Base-by-base conservation (phyloP, 1,284 basidiomycete species). In the Vanrija sp. region DNA sequence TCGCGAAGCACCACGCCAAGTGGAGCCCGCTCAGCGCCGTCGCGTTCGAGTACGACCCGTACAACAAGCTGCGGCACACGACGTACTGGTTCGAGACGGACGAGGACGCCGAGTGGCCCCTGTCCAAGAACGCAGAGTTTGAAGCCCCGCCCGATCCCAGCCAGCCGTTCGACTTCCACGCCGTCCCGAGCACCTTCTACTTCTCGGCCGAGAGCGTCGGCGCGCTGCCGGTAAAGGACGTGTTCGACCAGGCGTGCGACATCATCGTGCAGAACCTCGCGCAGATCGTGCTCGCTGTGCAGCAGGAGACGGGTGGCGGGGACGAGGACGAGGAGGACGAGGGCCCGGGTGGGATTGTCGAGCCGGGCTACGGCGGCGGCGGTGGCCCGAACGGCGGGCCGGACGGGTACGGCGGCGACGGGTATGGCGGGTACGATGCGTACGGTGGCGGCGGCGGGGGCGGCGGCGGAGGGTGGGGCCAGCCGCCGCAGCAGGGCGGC, bases 1-100 rank as follows among this genome's bases (percentile, higher is more conserved):
- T 97, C 57, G 93, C 93, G 8, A 97, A 98, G 78, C 93, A 98
- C 71, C 96, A 99, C 71, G 93, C 96, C 7, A 99, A 99, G 78
- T 98, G 95, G 93, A 96, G 92, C 0, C 95, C 96, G 14, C 89
- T 93, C 54, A 89, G 92, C 1, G 93, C 96, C 2, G 86, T 98
- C 19, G 85, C 87, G 2, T 98, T 96, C 66, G 96, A 99, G 77
- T 99, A 99, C 68, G 96, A 99, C 75, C 96, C 96, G 14, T 84
- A 98, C 79, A 99, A 99, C 79, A 90, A 91, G 72, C 80, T 99
- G 27, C 84, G 92, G 54, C 96, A 99, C 76, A 98, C 96, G 2
- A 85, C 89, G 4, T 86, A 96, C 74, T 98, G 96, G 96, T 93
- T 83, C 72, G 96, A 99, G 78, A 82, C 80, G 36, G 86, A 92